Conservation (phyloP, 805 yeast species). For the Schizosaccharomyces octosporus region DNA sequence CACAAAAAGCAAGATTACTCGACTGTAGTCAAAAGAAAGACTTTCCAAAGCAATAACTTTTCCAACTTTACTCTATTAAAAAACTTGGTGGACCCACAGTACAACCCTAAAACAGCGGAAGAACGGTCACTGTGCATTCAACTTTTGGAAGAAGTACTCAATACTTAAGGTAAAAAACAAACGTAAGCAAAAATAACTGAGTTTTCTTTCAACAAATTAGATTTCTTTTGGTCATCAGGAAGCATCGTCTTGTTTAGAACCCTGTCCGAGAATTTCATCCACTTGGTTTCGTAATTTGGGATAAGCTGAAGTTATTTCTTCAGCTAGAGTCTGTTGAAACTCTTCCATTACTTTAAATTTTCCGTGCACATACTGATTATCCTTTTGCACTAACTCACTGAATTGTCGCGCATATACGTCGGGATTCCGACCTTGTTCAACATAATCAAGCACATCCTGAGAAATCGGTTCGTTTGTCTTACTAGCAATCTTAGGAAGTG, state of each 20-base stretch:
- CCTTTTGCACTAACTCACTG: conserved; percentile 73
- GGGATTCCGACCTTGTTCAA: conserved; percentile 91
- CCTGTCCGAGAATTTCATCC: conserved; percentile 3
- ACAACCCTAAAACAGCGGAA: background rate
- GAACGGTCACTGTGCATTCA: background rate
- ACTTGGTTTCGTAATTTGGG: conserved; percentile 46
- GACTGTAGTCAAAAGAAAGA: background rate
- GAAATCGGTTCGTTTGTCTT: conserved; percentile 25
- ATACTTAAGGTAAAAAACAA: too few relatives aligned
- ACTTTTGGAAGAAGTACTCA: background rate
- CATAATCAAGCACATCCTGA: conserved; percentile 64
- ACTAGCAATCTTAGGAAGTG: background rate
- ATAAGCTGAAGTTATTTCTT: conserved; percentile 46
- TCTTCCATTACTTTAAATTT: conserved; percentile 34
- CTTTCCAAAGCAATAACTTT: background rate
- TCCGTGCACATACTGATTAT: conserved; percentile 72
- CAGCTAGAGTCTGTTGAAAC: conserved; percentile 41
- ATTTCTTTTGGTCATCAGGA: too few relatives aligned
- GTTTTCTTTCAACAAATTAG: too few relatives aligned
- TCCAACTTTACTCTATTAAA: background rate
- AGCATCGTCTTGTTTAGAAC: background rate
- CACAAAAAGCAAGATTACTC: background rate
- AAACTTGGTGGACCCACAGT: background rate
- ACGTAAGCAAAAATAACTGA: too few relatives aligned
- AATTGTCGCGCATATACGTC: conserved; percentile 93